Base-by-base conservation (phyloP, 495 filamentous ascomycete species). In the Talaromyces ruber region DNA sequence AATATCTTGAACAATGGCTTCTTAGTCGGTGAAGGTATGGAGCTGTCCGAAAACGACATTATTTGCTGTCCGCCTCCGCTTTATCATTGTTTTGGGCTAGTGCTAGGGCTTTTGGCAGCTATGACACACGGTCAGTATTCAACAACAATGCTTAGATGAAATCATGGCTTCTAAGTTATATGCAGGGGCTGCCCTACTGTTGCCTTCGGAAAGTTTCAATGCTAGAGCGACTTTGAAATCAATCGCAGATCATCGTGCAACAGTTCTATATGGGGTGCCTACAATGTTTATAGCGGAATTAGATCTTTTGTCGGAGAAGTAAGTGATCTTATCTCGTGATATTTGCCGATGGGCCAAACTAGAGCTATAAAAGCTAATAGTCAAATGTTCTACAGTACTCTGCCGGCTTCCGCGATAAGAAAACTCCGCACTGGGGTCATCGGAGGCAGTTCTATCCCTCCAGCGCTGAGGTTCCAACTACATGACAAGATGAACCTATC, bases 221-320 rank as follows among this genome's bases (percentile, higher is more conserved):
- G 84, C 89, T 4, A 65, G 72, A 14, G 85, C 84, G 1, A 79
- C 86, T 0, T 75, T 96, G 3, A 67, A 83, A 53, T 68, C 86
- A 54, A 81, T 89, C 11, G 80, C 28, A 52, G 80, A 82, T 55
- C 84, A 91, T 66, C 69, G 73, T 11, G 87, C 81, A 21, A 93
- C 89, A 0, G 91, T 88, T 0, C 79, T 95, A 7, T 89, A 94
- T 69, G 92, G 92, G 32, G 92, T 96, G 0, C 84, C 91, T 6
- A 95, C 92, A 43, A 96, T 96, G 92, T 93, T 92, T 69, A 78
- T 90, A 6, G 82, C 87, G 6, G 84, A 90, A 66, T 75, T 95
- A 12, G 90, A 93, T 64, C 76, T 90, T 1, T 75, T 93, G 28
- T 29, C 28, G 3, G 28, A 29, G 28, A 29, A 29, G 28, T 29